Evolutionary conservation across 495 filamentous ascomycete species (phyloP).

Genomic region (Penicillium flavigenum): DNA sequence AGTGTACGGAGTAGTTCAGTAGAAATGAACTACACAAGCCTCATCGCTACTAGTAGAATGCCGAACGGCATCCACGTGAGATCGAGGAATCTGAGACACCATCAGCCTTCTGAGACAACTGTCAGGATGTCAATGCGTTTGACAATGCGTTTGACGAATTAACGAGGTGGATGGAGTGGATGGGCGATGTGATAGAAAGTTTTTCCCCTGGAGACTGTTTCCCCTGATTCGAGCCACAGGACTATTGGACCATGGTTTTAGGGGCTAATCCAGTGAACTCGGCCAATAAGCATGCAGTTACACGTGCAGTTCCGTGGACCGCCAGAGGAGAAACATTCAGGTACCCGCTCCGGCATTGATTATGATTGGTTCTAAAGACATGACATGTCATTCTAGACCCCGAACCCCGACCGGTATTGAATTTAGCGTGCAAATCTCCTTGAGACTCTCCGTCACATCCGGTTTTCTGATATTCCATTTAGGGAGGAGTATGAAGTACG

Average conservation of each 20-base stretch:
- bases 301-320: constrained; percentile 18
- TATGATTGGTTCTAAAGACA: constrained; percentile 21
- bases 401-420: not conserved
- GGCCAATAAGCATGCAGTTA: constrained; percentile 25
- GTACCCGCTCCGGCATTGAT: constrained; percentile 23
- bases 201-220: constrained; percentile 10
- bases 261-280: constrained; percentile 17
- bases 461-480: not conserved
- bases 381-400: constrained; percentile 33
- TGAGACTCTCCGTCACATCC: not conserved
- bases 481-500: not conserved
- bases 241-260: constrained; percentile 26
- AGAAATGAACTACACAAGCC: not conserved
- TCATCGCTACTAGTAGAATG: constrained; percentile 11
- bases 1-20: not conserved
- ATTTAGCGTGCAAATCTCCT: not conserved
- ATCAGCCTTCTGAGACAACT: not conserved
- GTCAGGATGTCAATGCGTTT: not conserved
- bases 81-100: constrained; percentile 31
- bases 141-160: not conserved
- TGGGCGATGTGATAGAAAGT: not conserved
- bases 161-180: not conserved
- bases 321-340: constrained; percentile 23
- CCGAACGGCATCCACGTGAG: constrained; percentile 32
- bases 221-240: constrained; percentile 28